Base-by-base conservation (phyloP, 192 early-diverging fungal species). In the Globomyces pollinis-pini region DNA sequence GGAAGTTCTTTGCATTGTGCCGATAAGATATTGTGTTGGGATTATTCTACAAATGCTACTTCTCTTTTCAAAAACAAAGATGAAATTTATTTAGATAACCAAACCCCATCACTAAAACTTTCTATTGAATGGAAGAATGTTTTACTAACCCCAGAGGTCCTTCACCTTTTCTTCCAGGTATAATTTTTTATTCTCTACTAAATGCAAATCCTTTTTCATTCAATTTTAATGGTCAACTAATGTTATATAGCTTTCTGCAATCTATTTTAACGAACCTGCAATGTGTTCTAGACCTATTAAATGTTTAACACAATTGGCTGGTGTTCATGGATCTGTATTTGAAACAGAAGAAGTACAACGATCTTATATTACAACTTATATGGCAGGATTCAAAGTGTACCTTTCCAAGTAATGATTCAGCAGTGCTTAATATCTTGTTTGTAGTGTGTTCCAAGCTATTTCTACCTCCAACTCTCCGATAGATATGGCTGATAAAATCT, bases 161-260 rank as follows among this genome's bases (percentile, higher is more conserved):
- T 88, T 13, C 69, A 70, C 33, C 59, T 85, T 57, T 88, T 88
- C 59, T 86, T 88, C 56, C 74, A 66, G 29, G 84, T 86, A 71
- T 39, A 30, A 44, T 2, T 16, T 23, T 1, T 50, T 47, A 47
- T 28, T 26, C 3, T 0, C 4, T 7, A 24, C 35, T 21, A 29
- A 30, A 3, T 11, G 50, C 9, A 32, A 13, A 45, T 31, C 0
- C 16, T 2, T 23, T 21, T 11, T 34, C 31, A 7, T 18, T 7
- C 15, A 70, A 58, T 33, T 41, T n/a, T 36, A 18, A 39, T 12
- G 29, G 13, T 26, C 21, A 3, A 45, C 66, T 80, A 76, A 42
- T 73, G 8, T 70, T 80, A 35, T 57, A 62, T 15, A 13, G 73
- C 39, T 58, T 79, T 23, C 72, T 80, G 66, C 63, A 64, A 26